Percentiles rank a stretch among this genome's conserved stretches.
Conservation (phyloP, 2,329 filamentous ascomycete genomes). For the Exophiala xenobiotica region DNA sequence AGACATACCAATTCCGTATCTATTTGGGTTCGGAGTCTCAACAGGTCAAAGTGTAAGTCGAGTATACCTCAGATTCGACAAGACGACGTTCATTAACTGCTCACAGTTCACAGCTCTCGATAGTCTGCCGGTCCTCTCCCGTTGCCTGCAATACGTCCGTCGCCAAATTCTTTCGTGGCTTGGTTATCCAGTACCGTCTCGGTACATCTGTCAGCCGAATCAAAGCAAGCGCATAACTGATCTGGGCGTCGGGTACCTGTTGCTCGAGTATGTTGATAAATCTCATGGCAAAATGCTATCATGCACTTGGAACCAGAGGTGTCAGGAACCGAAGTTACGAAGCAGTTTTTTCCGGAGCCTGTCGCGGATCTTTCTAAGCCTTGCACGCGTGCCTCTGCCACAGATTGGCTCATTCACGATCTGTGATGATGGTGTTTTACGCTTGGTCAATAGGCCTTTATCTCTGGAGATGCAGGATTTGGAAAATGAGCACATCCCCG, state of each 20-base stretch:
- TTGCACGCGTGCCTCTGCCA: slow-evolving; percentile 26
- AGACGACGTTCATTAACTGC: neutral
- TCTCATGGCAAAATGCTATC: slow-evolving; percentile 27
- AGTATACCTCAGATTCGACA: slow-evolving; percentile 5
- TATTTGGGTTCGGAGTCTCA: slow-evolving; percentile 32
- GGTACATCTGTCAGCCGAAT: slow-evolving; percentile 13
- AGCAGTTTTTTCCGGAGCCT: slow-evolving; percentile 30
- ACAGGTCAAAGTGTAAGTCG: slow-evolving; percentile 16
- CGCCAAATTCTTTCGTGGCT: slow-evolving; percentile 2
- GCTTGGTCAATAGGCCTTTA: slow-evolving; percentile 32
- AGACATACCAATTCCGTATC: slow-evolving; percentile 30
- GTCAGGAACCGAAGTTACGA: slow-evolving; percentile 14
- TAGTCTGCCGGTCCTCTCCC: slow-evolving; percentile 8
- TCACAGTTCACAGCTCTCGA: slow-evolving; percentile 16
- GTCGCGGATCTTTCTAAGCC: slow-evolving; percentile 31
- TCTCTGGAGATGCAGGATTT: slow-evolving; percentile 29
- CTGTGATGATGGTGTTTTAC: slow-evolving; percentile 30
- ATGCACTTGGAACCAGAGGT: slow-evolving; percentile 14
- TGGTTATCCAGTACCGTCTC: neutral
- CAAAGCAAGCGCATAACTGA: neutral
- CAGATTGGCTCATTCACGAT: slow-evolving; percentile 32
- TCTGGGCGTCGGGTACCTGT: slow-evolving; percentile 18
- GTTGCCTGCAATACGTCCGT: neutral
- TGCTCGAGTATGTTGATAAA: slow-evolving; percentile 27
- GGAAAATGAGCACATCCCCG: slow-evolving; percentile 34